phyloP scores from a whole-genome alignment of 2,329 filamentous ascomycete species.

The Hawksworthiomyces lignivorus region DNA sequence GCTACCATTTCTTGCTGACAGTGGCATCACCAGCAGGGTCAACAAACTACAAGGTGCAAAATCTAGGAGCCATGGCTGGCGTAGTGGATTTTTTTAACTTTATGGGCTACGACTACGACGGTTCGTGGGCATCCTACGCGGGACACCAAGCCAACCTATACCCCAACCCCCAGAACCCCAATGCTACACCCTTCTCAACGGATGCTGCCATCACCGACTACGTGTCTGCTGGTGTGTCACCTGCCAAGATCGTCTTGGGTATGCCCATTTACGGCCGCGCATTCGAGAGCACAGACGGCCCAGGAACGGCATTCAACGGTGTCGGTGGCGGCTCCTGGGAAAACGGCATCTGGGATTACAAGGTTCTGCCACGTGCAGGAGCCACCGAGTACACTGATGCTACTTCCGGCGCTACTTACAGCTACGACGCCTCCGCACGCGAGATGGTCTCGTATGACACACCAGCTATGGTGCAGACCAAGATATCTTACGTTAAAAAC shows the following conservation, averaged over 20 bases:
- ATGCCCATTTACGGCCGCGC: conserved; percentile 74
- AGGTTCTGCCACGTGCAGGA: conserved; percentile 58
- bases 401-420: conserved; percentile 57
- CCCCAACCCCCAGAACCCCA: conserved; percentile 42
- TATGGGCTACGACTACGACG: conserved; percentile 69
- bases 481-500: conserved; percentile 57
- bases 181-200: conserved; percentile 62
- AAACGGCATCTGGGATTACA: conserved; percentile 72
- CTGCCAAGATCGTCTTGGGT: conserved; percentile 64
- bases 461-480: conserved; percentile 49
- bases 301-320: conserved; percentile 56
- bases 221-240: conserved; percentile 50
- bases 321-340: conserved; percentile 65
- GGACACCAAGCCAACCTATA: conserved; percentile 70
- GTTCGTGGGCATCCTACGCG: conserved; percentile 53
- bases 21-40: conserved; percentile 44
- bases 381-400: conserved; percentile 51
- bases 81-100: conserved; percentile 49
- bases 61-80: conserved; percentile 36
- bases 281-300: conserved; percentile 57
- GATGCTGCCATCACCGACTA: conserved; percentile 60
- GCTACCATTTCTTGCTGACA: conserved; percentile 46
- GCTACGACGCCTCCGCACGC: conserved; percentile 52
- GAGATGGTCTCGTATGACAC: conserved; percentile 69
- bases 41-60: conserved; percentile 37